Conservation (phyloP, 805 yeast genomes). For the Cyberlindnera misumaiensis region DNA sequence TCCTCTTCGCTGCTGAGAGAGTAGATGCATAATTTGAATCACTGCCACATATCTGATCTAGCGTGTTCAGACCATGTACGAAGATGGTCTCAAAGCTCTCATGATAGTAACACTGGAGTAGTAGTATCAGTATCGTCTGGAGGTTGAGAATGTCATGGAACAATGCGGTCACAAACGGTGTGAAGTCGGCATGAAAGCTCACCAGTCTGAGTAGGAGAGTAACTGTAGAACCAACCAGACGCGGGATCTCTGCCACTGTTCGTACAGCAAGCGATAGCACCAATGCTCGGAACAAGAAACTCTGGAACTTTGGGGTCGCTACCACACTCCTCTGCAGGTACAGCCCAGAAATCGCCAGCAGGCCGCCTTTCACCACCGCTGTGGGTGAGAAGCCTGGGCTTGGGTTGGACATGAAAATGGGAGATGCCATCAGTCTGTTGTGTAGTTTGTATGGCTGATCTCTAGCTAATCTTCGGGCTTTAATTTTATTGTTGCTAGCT, state of each 20-base stretch:
- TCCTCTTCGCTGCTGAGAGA: not conserved
- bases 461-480: too few relatives aligned
- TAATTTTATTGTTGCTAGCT: too few relatives aligned
- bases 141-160: slow-evolving; percentile 1
- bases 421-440: slow-evolving; percentile 14
- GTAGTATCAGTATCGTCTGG: slow-evolving; percentile 1
- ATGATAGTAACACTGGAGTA: slow-evolving; percentile 3
- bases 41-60: not conserved
- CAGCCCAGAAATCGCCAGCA: slow-evolving; percentile 13
- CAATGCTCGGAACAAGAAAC: slow-evolving; percentile 5
- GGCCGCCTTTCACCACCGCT: slow-evolving; percentile 13
- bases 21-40: not conserved
- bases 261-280: slow-evolving; percentile 9
- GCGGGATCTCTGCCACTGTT: slow-evolving; percentile 2
- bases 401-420: slow-evolving; percentile 15
- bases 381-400: slow-evolving; percentile 10
- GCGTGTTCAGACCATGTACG: not conserved
- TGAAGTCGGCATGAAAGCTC: not conserved
- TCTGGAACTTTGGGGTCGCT: slow-evolving; percentile 7
- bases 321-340: slow-evolving; percentile 13
- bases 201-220: not conserved
- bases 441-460: too few relatives aligned
- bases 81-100: slow-evolving; percentile 2
- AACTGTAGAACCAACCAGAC: not conserved
- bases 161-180: not conserved